Evolutionary conservation across 1,139 yeast species (phyloP), one percentile per base, ranked within the genome.

Genomic region (Blastobotrys raffinosifermentans): DNA sequence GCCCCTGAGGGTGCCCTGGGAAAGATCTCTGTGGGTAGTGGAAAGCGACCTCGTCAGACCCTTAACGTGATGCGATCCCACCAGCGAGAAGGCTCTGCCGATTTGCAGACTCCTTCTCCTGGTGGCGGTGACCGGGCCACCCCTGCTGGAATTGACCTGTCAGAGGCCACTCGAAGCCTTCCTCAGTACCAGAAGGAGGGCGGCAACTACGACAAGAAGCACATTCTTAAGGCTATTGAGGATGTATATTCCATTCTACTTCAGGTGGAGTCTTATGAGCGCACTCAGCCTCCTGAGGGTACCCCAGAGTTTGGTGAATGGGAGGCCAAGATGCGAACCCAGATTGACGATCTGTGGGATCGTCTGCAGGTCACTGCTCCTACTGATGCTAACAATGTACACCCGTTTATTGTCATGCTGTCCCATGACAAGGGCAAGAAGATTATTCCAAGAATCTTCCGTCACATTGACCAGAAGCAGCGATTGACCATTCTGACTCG

Each of bases 1-100:
- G 78, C 80, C 35, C 78, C 80, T 51, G 96, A 84, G 55, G 96
- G 96, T 50, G 93, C 95, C 1, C 70, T 89, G 44, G 97, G 97
- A 51, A 85, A 83, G 63, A 82, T 87, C 43, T 77, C 93, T 4
- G 72, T 83, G 47, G 81, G 86, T 44, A 76, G 77, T 40, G 91
- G 91, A 49, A 85, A 84, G 59, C 80, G 83, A 47, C 96, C 96
- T 49, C 79, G 96, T 65, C 89, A 81, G 60, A 89, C 85, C 52
- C 70, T 87, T 55, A 89, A 80, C 48, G 72, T 87, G 41, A 74
- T 6, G 70, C 32, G 45, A 44, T 30, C 40, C 41, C 6, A n/a
- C 4, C 31, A 29, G 15, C 34, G 15, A 3, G 36, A 10, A 19
- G 44, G 58, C 19, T 49, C 63, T 17, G 50, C 57, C 9, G 57